Base-by-base conservation (phyloP, 345 rosid genomes). In the Hypericum perforatum region DNA sequence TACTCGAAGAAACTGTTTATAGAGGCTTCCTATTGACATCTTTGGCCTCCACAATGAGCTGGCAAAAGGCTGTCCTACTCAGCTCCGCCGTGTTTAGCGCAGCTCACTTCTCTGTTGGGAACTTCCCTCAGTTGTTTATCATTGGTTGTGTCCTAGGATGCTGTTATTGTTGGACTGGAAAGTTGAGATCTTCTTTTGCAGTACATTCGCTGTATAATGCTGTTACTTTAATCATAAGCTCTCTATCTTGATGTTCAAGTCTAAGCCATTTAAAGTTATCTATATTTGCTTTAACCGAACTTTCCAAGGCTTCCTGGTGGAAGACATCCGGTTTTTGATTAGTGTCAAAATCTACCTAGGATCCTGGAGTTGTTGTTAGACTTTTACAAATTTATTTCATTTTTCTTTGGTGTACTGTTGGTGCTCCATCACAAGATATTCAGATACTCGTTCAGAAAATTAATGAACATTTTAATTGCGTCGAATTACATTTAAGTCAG, bases 191-290 rank as follows among this genome's bases (percentile, higher is more conserved):
- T 11, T 67, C 96, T 53, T 59, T 91, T 59, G 40, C 68, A 7
- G 57, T 82, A 40, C 96, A 86, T 73, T 78, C 89, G 56, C 54
- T 84, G 71, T 91, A 86, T 67, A 86, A 90, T 66, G 89, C 87
- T 40, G 51, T 80, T 58, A 82, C 80, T 38, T 71, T 90, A 45
- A 7, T 76, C 13, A 41, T 77, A 41, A 68, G 76, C 9, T 64
- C 41, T 48, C 15, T 56, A 16, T 71, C 72, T 37, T 79, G 45
- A 41, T 41, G n/a, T 41, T 41, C n/a, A 41, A 41, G 44, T 8
- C 44, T 41, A 41, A 41, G n/a, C n/a, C 44, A 8, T 41, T 41
- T 41, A 22, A 22, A 22, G 32, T 22, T 22, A 1, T 22, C 32
- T 22, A 1, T 22, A n/a, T 22, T 22, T 22, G 1, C 32, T 22